Evolutionary conservation across 1,284 basidiomycete genomes (phyloP), one percentile per base, ranked within the genome.

Genomic region (Pisolithus thermaeus): DNA sequence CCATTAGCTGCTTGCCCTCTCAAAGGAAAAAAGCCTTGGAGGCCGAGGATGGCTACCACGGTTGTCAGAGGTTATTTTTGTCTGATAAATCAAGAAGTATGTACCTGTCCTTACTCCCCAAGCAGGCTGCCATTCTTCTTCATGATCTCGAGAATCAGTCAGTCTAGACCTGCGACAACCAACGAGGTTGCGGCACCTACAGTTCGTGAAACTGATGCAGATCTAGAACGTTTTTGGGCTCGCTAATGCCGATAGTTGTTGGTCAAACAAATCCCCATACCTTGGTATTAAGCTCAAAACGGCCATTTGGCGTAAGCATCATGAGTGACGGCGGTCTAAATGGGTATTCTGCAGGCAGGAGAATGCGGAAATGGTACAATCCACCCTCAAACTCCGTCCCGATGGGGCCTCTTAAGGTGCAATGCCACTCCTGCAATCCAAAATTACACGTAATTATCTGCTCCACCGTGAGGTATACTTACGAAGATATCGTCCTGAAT

Each of bases 251-350:
- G 54, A 56, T 49, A 25, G 4, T 45, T 56, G 47, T 51, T 27
- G 47, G 59, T 40, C 47, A 51, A 27, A 47, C 41, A 49, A 53
- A 64, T 59, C 57, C 60, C 79, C 51, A 59, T 63, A 92, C 93
- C 85, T 97, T 97, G 56, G 92, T 94, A 66, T 95, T 92, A 45
- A 94, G 76, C 70, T 97, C 94, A 66, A 97, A 98, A 39, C 95
- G 81, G 16, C 95, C 95, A 62, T 92, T 97, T 4, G 95, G 95
- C 7, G 95, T 98, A 47, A 98, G 80, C 72, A 97, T 81, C 81
- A 96, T 88, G 62, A 98, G 83, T 47, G 92, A 90, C 14, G 95
- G 95, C 16, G 95, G 92, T 53, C 90, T 82, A 72, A 97, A 96
- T 30, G 95, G 95, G 64, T 97, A 97, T 71, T 92, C 91, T 46